Conservation (phyloP, 192 early-diverging fungal species). For the Backusella tuberculispora region DNA sequence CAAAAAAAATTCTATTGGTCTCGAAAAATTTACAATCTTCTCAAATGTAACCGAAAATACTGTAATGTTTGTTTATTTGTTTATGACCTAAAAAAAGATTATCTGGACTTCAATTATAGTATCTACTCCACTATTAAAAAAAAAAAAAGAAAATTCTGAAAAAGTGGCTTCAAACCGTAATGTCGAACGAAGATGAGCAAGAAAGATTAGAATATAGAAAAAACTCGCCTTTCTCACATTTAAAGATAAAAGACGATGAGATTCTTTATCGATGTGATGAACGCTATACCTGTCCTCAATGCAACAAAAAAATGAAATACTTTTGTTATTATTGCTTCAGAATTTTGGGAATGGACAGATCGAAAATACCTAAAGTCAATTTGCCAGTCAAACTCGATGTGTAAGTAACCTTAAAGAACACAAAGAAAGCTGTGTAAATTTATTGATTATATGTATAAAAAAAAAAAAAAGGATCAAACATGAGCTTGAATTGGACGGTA, state of each 20-base stretch:
- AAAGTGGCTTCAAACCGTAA: background rate
- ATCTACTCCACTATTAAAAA: background rate
- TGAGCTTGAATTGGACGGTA: conserved; percentile 76
- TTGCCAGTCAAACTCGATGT: conserved; percentile 78
- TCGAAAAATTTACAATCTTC: too few species aligned
- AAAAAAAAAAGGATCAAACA: conserved; percentile 67
- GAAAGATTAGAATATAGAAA: background rate
- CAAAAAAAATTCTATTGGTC: too few species aligned
- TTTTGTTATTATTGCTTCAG: conserved; percentile 76
- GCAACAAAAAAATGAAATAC: conserved; percentile 67
- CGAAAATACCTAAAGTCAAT: conserved; percentile 59
- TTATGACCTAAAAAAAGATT: too few species aligned
- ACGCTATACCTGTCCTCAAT: conserved; percentile 53
- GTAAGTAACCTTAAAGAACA: conserved; percentile 41
- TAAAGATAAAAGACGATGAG: conserved; percentile 24
- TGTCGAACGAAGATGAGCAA: background rate
- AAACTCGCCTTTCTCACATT: conserved; percentile 18
- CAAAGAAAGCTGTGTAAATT: background rate
- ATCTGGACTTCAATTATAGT: background rate
- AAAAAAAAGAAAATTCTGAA: background rate
- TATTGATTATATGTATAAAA: too few species aligned
- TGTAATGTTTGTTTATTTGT: too few species aligned
- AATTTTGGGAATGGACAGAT: conserved; percentile 52
- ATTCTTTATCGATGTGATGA: conserved; percentile 9
- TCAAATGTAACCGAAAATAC: too few species aligned